These are phyloP conservation scores for Hanseniaspora occidentalis DNA, from an alignment of 805 yeast species.

Conservation along the genomic window DNA sequence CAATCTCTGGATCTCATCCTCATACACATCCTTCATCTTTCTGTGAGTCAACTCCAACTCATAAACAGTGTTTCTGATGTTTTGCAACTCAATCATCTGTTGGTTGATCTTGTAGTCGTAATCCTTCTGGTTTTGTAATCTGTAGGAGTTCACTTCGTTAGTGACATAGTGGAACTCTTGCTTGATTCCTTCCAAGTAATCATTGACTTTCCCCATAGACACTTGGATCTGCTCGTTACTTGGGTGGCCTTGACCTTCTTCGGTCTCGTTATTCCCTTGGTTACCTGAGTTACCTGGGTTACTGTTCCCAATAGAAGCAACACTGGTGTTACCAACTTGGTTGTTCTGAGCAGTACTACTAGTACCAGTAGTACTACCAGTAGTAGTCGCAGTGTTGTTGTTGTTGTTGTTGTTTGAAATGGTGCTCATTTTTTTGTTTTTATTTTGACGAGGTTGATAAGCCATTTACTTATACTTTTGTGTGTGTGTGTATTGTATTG, in stretches of 20 bases:
- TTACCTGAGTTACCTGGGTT: neutral
- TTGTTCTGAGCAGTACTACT: neutral
- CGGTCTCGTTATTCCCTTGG: neutral
- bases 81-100: constrained; percentile 87
- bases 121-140: constrained; percentile 79
- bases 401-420: neutral
- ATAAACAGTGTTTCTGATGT: constrained; percentile 84
- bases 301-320: neutral
- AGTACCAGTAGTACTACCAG: neutral
- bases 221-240: neutral
- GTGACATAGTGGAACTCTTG: constrained; percentile 80
- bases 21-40: constrained; percentile 90
- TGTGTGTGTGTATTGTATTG: too few relatives aligned
- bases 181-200: constrained; percentile 81
- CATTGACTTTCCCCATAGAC: constrained; percentile 36
- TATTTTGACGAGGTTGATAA: too few relatives aligned
- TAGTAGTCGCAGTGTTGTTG: neutral
- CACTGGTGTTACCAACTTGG: neutral
- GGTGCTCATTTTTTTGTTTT: too few relatives aligned
- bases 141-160: constrained; percentile 72
- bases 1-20: constrained; percentile 77
- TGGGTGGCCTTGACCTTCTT: neutral
- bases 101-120: constrained; percentile 81
- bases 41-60: constrained; percentile 91
- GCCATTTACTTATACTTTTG: too few relatives aligned